Conservation (phyloP, 805 yeast species). For the Kurtzmaniella fragi region DNA sequence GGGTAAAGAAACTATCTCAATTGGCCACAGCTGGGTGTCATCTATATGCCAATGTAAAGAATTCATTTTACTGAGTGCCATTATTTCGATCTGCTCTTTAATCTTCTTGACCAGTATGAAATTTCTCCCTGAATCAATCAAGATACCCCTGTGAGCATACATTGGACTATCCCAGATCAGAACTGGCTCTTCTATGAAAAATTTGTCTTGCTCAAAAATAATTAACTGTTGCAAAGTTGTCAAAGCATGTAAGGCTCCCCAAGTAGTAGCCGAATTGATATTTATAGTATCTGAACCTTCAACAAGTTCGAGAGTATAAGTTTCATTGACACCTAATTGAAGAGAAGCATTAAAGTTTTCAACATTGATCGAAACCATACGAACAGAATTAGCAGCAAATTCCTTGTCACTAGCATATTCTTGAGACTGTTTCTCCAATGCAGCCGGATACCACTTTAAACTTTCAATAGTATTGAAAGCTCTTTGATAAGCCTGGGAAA, state of each 20-base stretch:
- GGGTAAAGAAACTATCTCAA: constrained; percentile 25
- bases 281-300: constrained; percentile 8
- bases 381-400: neutral
- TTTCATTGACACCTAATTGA: constrained; percentile 33
- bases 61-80: constrained; percentile 35
- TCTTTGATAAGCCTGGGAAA: constrained; percentile 20
- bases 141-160: constrained; percentile 33
- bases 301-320: constrained; percentile 20
- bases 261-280: constrained; percentile 26
- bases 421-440: constrained; percentile 17
- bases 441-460: constrained; percentile 31
- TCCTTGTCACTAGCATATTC: neutral
- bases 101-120: constrained; percentile 21
- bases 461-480: constrained; percentile 12
- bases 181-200: constrained; percentile 28
- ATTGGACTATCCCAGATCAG: constrained; percentile 29
- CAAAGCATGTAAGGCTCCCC: constrained; percentile 41
- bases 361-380: constrained; percentile 9
- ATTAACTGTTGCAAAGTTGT: constrained; percentile 36
- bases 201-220: constrained; percentile 17
- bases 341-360: constrained; percentile 18
- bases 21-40: constrained; percentile 40
- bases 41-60: constrained; percentile 37
- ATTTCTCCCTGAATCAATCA: constrained; percentile 37
- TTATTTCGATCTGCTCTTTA: constrained; percentile 30